A percentile compares a stretch with the other conserved stretches of the same genome.
These are phyloP conservation scores for Myrmaecium sp. DNA, from an alignment of 2,329 filamentous ascomycete genomes.

Conservation along the genomic window DNA sequence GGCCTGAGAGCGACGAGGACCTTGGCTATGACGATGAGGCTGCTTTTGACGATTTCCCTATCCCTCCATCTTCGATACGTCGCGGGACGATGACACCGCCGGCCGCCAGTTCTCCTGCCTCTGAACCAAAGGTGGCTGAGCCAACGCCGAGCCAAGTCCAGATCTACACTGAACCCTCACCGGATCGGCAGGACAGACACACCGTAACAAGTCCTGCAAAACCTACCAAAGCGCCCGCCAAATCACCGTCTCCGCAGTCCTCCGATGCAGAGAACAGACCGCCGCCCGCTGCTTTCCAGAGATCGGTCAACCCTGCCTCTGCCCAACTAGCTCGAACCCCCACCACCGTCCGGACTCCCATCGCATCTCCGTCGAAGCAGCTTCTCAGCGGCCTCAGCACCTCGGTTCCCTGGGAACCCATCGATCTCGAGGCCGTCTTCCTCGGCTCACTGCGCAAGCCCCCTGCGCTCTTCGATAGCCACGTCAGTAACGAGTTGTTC, in stretches of 20 bases:
- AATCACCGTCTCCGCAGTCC: constrained; percentile 46
- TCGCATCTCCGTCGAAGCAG: constrained; percentile 25
- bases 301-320: constrained; percentile 7
- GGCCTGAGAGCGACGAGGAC: constrained; percentile 2
- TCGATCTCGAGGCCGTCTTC: constrained; percentile 62
- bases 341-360: constrained; percentile 24
- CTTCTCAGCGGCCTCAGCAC: constrained; percentile 32
- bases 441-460: constrained; percentile 21
- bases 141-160: too few relatives aligned
- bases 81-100: too few relatives aligned
- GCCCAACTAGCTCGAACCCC: constrained; percentile 23
- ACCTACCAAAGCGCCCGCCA: background rate
- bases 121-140: too few relatives aligned
- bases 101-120: too few relatives aligned
- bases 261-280: constrained; percentile 70
- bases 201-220: background rate
- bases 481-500: constrained; percentile 8
- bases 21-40: background rate
- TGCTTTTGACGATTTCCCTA: constrained; percentile 1
- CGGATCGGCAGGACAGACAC: background rate
- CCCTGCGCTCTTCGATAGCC: constrained; percentile 7
- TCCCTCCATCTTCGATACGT: constrained; percentile 1
- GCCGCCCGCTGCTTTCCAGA: constrained; percentile 23
- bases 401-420: constrained; percentile 48
- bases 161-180: background rate